phyloP scores from a whole-genome alignment of 179 eudicot species.

The Vitellaria paradoxa region DNA sequence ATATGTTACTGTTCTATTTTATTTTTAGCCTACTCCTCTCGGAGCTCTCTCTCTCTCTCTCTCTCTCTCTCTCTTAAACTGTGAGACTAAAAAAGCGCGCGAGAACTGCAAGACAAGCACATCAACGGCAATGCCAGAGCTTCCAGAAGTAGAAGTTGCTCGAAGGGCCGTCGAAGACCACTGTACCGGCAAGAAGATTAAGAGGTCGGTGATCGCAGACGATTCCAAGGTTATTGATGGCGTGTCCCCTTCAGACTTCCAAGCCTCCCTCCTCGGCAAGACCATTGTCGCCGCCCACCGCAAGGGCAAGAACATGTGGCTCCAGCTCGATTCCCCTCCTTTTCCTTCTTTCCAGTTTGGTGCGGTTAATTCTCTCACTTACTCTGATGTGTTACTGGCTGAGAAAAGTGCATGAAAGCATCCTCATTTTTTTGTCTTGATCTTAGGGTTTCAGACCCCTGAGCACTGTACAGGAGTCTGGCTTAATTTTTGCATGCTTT shows the following conservation, averaged over 20 bases:
- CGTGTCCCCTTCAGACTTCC: constrained; percentile 60
- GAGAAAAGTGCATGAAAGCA: not conserved
- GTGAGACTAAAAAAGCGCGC: constrained; percentile 14
- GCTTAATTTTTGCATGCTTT: not conserved
- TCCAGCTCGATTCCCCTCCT: constrained; percentile 90
- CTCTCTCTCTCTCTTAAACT: not conserved
- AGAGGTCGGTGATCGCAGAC: constrained; percentile 51
- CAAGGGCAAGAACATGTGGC: constrained; percentile 95
- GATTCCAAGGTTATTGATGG: constrained; percentile 80
- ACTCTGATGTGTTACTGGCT: too few relatives aligned
- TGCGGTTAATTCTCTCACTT: constrained; percentile 16
- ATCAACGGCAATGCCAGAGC: constrained; percentile 67
- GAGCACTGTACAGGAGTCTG: not conserved
- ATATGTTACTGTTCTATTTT: too few relatives aligned
- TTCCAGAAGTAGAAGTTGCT: constrained; percentile 95
- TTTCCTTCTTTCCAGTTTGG: constrained; percentile 93
- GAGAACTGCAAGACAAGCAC: not conserved
- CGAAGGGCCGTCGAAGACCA: constrained; percentile 73
- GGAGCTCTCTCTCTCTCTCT: too few relatives aligned
- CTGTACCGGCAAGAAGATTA: constrained; percentile 77
- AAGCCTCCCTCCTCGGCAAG: constrained; percentile 61
- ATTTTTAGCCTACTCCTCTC: too few relatives aligned
- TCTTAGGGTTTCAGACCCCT: not conserved
- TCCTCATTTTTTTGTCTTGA: not conserved
- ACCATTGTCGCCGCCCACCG: constrained; percentile 80